Percentiles rank a stretch among this genome's conserved stretches.
These are phyloP conservation scores for Ammopiptanthus mongolicus DNA, from an alignment of 306 rosid species.

Conservation along the genomic window DNA sequence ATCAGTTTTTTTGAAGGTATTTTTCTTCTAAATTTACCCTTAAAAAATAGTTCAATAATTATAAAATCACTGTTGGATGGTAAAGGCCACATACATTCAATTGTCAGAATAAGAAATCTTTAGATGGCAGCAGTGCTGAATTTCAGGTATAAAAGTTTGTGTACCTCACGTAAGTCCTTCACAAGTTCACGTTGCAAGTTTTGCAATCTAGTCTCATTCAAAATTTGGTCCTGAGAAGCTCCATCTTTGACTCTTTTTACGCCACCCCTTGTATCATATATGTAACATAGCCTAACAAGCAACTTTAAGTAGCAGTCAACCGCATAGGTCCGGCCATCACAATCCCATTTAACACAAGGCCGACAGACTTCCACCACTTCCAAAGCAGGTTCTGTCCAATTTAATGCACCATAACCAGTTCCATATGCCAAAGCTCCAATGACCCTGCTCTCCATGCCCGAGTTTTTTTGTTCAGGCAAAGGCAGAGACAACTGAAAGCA, in stretches of 20 bases:
- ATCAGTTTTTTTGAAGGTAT: no score
- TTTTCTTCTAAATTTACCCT: background rate
- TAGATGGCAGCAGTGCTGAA: background rate
- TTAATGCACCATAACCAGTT: conserved; percentile 97
- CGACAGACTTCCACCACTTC: conserved; percentile 99
- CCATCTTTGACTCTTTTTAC: conserved; percentile 95
- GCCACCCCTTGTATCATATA: conserved; percentile 93
- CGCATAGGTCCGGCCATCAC: conserved; percentile 97
- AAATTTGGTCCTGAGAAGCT: conserved; percentile 97
- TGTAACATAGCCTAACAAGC: conserved; percentile 91
- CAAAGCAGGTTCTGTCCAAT: conserved; percentile 98
- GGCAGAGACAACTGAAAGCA: conserved; percentile 98
- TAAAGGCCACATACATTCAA: conserved; percentile 3
- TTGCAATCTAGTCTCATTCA: conserved; percentile 97
- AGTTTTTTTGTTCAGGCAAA: conserved; percentile 86
- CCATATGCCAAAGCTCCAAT: conserved; percentile 99
- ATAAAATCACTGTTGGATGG: background rate
- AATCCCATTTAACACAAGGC: conserved; percentile 98
- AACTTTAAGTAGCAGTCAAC: conserved; percentile 95
- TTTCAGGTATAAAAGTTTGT: background rate
- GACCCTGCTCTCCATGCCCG: conserved; percentile 97
- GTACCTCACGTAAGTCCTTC: conserved; percentile 77
- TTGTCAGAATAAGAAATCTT: conserved; percentile 18
- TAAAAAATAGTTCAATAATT: background rate
- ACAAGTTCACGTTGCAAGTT: conserved; percentile 92